phyloP scores from a whole-genome alignment of 768 basidiomycete species.

The Termitomyces sp. region DNA sequence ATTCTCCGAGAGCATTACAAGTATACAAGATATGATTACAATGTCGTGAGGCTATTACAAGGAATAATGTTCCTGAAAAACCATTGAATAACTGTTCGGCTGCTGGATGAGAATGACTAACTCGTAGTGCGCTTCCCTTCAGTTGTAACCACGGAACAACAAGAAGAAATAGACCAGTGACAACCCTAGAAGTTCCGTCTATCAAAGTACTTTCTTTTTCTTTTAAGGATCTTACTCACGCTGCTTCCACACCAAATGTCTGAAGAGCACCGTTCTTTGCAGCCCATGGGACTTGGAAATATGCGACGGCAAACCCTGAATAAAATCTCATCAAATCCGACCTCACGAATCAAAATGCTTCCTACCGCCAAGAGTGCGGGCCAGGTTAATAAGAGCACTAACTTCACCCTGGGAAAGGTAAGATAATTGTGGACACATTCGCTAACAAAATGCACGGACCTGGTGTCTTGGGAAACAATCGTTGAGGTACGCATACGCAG shows the following conservation, averaged over 20 bases:
- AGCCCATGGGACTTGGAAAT: constrained; percentile 66
- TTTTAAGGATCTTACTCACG: constrained; percentile 28
- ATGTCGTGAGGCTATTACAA: constrained; percentile 7
- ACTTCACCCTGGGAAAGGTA: constrained; percentile 45
- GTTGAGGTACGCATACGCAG: constrained; percentile 42
- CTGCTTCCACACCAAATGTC: constrained; percentile 57
- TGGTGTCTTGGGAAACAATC: constrained; percentile 23
- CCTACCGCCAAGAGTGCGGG: constrained; percentile 45
- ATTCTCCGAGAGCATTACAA: not conserved
- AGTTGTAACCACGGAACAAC: constrained; percentile 46
- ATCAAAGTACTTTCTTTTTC: not conserved
- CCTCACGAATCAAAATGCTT: not conserved
- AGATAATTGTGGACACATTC: not conserved
- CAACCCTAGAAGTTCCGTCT: constrained; percentile 28
- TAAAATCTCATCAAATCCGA: not conserved
- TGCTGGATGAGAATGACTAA: constrained; percentile 12
- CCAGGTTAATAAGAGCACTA: constrained; percentile 53
- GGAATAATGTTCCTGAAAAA: constrained; percentile 1
- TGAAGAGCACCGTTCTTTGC: constrained; percentile 53
- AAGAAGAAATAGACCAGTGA: constrained; percentile 43
- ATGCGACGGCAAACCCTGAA: constrained; percentile 54
- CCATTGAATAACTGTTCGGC: not conserved
- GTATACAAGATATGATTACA: not conserved
- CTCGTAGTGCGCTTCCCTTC: constrained; percentile 40
- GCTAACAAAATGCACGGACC: not conserved